phyloP scores from a whole-genome alignment of 768 basidiomycete species.

The Boletus patriciae region DNA sequence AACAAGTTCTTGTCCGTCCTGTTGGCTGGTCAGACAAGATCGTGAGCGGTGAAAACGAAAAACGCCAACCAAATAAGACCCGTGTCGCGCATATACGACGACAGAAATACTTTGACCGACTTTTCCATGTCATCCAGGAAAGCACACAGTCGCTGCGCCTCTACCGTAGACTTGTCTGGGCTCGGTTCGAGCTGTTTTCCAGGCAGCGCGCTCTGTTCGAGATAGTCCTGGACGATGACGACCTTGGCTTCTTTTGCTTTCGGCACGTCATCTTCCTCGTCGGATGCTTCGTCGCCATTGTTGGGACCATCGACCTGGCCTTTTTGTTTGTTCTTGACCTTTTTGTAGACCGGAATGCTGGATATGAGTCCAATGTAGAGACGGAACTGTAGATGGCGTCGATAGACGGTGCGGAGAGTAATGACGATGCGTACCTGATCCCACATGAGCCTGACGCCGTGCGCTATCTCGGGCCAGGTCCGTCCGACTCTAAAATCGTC shows the following conservation, averaged over 20 bases:
- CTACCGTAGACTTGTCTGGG: slow-evolving; percentile 10
- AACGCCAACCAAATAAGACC: slow-evolving; percentile 61
- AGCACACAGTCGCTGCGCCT: slow-evolving; percentile 34
- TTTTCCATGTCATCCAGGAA: slow-evolving; percentile 65
- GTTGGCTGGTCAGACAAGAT: slow-evolving; percentile 12
- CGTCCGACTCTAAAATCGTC: slow-evolving; percentile 35
- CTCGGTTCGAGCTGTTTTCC: slow-evolving; percentile 31
- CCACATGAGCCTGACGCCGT: slow-evolving; percentile 31
- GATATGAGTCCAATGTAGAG: slow-evolving; percentile 33
- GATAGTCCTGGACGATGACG: slow-evolving; percentile 28
- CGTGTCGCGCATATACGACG: slow-evolving; percentile 61
- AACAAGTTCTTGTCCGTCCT: slow-evolving; percentile 46
- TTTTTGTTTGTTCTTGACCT: slow-evolving; percentile 17
- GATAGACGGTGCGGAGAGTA: neutral
- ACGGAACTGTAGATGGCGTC: slow-evolving; percentile 27
- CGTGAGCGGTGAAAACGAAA: neutral
- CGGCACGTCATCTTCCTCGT: slow-evolving; percentile 28
- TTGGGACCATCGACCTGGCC: slow-evolving; percentile 30
- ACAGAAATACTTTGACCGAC: slow-evolving; percentile 64
- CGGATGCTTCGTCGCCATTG: slow-evolving; percentile 34
- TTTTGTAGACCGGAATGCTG: slow-evolving; percentile 33
- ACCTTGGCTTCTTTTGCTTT: slow-evolving; percentile 21
- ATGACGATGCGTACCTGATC: slow-evolving; percentile 25
- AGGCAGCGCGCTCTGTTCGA: slow-evolving; percentile 30
- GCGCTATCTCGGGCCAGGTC: slow-evolving; percentile 30